phyloP scores from a whole-genome alignment of 2,329 filamentous ascomycete genomes.

The Trichoderma sp. region DNA sequence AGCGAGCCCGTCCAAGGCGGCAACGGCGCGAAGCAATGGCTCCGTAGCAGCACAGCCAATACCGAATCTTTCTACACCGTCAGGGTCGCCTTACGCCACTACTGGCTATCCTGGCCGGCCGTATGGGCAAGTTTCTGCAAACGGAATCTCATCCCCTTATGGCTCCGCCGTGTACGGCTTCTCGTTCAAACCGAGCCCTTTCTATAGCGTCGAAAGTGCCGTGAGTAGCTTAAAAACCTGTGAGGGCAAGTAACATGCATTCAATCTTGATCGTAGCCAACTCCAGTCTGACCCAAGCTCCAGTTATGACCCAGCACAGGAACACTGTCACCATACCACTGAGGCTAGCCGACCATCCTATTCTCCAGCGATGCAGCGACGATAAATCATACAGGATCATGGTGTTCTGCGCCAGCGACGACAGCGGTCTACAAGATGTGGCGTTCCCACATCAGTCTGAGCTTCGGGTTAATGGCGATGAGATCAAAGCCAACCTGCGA shows the following conservation, averaged over 20 bases:
- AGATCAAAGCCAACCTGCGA: conserved; percentile 90
- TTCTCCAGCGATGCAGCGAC: conserved; percentile 58
- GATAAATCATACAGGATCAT: conserved; percentile 73
- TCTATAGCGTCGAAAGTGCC: conserved; percentile 71
- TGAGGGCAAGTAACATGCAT: conserved; percentile 62
- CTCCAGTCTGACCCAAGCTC: not conserved
- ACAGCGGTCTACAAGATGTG: conserved; percentile 70
- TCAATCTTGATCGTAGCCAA: too few species aligned
- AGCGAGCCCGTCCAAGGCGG: conserved; percentile 35
- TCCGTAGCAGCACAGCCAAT: conserved; percentile 25
- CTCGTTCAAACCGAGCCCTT: conserved; percentile 74
- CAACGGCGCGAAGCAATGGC: conserved; percentile 30
- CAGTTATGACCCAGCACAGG: conserved; percentile 60
- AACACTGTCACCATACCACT: conserved; percentile 53
- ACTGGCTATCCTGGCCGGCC: not conserved
- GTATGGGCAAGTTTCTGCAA: conserved; percentile 2
- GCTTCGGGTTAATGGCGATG: conserved; percentile 83
- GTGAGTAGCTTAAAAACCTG: conserved; percentile 69
- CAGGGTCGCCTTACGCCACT: conserved; percentile 26
- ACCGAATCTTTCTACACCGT: conserved; percentile 25
- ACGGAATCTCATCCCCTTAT: conserved; percentile 27
- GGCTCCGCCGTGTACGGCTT: conserved; percentile 31
- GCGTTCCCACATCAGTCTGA: conserved; percentile 92
- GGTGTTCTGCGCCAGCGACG: conserved; percentile 78
- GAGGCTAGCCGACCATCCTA: conserved; percentile 54